Evolutionary conservation across 2,329 filamentous ascomycete genomes (phyloP).

Genomic region (Coniochaeta pulveracea): DNA sequence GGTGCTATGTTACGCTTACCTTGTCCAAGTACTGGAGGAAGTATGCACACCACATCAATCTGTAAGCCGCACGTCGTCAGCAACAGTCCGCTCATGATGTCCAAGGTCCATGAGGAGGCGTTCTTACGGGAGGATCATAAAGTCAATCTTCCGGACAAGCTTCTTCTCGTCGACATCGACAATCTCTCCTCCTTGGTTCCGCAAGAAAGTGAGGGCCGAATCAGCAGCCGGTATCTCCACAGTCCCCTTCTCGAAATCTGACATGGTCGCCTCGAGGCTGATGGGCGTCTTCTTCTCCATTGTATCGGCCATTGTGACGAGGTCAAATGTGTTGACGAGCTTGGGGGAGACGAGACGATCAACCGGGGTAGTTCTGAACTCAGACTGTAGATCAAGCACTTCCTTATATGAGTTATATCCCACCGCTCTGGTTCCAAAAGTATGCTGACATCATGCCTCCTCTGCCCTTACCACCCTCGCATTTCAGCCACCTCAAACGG

Average conservation of each 20-base stretch:
- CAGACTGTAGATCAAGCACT: too few species aligned
- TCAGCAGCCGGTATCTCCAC: neutral
- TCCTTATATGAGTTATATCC: too few species aligned
- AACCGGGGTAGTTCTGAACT: too few species aligned
- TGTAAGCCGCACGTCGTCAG: too few species aligned
- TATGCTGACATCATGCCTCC: too few species aligned
- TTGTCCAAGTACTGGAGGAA: conserved; percentile 1
- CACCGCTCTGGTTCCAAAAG: too few species aligned
- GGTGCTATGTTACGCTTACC: neutral
- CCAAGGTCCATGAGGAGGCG: neutral
- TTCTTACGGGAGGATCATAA: conserved; percentile 2
- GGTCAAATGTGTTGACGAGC: too few species aligned
- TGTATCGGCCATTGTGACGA: neutral
- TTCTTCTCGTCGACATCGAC: conserved; percentile 1
- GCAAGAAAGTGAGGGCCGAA: neutral
- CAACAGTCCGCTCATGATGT: too few species aligned
- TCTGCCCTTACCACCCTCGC: too few species aligned
- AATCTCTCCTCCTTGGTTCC: neutral
- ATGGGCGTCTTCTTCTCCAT: neutral
- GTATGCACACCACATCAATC: neutral
- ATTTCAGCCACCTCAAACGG: too few species aligned
- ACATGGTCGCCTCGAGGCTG: neutral
- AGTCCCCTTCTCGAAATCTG: neutral
- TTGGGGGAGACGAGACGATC: too few species aligned
- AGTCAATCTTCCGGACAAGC: conserved; percentile 3